Evolutionary conservation across 225 moss, liverwort and hornwort genomes (phyloP).

Genomic region (Physcomitrellopsis africana): DNA sequence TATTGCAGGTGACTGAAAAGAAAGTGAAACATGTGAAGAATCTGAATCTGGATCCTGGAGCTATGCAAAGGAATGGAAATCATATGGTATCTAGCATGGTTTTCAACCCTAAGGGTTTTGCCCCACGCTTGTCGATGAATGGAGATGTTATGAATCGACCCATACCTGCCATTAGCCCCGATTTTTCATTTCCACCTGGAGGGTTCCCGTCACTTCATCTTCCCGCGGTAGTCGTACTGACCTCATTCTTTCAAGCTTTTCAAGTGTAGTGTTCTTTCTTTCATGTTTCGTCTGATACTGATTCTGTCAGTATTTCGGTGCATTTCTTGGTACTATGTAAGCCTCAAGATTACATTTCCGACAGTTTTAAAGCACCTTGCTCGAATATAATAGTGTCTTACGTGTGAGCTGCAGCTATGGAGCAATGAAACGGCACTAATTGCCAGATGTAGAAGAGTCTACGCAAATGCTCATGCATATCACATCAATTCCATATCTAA

Average conservation of each 20-base stretch:
- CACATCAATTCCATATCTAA: conserved; percentile 99
- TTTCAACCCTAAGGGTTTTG: conserved; percentile 77
- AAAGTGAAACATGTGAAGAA: conserved; percentile 93
- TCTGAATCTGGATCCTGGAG: conserved; percentile 87
- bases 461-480: conserved; percentile 99
- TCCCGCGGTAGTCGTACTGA: conserved; percentile 76
- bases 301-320: conserved; percentile 6
- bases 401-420: conserved; percentile 72
- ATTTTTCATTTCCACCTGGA: conserved; percentile 87
- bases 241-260: conserved; percentile 22
- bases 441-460: conserved; percentile 98
- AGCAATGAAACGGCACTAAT: conserved; percentile 90
- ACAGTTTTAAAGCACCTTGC: background rate
- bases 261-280: background rate
- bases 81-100: conserved; percentile 72
- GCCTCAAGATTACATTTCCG: conserved; percentile 16
- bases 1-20: conserved; percentile 92
- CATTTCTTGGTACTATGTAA: background rate
- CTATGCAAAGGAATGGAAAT: conserved; percentile 63
- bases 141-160: conserved; percentile 72
- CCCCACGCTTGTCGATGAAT: conserved; percentile 74
- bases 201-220: conserved; percentile 95
- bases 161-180: conserved; percentile 70
- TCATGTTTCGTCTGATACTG: background rate
- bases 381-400: conserved; percentile 17